These are phyloP conservation scores for Sistotremastrum niveocremeum DNA, from an alignment of 768 basidiomycete genomes.

Conservation along the genomic window DNA sequence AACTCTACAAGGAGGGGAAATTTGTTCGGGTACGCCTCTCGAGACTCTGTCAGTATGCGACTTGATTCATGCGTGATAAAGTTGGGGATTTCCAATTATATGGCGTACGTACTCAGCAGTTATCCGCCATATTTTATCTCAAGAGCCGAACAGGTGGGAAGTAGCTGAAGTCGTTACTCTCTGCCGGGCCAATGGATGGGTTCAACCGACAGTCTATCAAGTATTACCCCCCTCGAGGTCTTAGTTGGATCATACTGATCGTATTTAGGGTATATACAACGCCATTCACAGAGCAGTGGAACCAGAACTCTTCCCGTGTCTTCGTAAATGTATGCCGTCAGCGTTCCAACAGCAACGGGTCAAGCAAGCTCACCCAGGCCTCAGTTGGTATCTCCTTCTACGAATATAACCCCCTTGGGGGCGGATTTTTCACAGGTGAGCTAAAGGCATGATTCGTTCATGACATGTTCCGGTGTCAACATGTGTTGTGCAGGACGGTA, in stretches of 20 bases:
- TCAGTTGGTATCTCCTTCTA: constrained; percentile 11
- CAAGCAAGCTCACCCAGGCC: background rate
- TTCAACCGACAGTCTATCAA: constrained; percentile 27
- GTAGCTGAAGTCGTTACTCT: constrained; percentile 24
- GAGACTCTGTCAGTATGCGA: background rate
- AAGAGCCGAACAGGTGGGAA: constrained; percentile 8
- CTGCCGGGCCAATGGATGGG: constrained; percentile 24
- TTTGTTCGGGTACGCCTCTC: constrained; percentile 16
- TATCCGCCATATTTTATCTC: background rate
- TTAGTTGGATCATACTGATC: background rate
- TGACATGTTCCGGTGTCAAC: background rate
- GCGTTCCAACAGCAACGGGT: background rate
- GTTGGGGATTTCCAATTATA: constrained; percentile 22
- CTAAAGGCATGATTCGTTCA: background rate
- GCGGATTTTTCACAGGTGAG: constrained; percentile 14
- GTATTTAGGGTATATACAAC: constrained; percentile 14
- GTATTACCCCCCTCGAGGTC: background rate
- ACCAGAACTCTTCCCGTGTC: constrained; percentile 18
- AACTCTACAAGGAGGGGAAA: constrained; percentile 27
- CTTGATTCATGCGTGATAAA: background rate
- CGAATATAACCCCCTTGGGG: constrained; percentile 14
- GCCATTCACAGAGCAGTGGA: constrained; percentile 17
- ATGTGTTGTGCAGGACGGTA: background rate
- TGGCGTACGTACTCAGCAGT: constrained; percentile 10
- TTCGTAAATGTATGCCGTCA: constrained; percentile 7